Evolutionary conservation across 1,139 yeast species (phyloP).

Genomic region (Debaryomyces fabryi): DNA sequence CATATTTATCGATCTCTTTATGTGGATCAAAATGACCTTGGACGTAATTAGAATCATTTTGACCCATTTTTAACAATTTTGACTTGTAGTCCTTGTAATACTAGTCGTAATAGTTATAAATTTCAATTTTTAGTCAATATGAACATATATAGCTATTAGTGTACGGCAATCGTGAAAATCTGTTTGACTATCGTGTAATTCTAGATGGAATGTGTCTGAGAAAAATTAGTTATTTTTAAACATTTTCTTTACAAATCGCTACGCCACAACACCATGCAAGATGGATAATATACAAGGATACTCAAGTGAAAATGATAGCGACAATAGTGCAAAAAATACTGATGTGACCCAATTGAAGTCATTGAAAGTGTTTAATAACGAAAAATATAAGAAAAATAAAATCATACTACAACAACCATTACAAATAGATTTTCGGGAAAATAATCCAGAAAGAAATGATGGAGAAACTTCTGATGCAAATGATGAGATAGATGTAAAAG

Average conservation of each 20-base stretch:
- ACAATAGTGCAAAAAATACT: neutral
- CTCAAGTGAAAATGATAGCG: conserved; percentile 4
- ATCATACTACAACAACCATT: neutral
- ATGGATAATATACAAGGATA: conserved; percentile 7
- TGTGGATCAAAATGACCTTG: conserved; percentile 17
- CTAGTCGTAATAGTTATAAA: neutral
- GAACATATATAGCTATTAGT: neutral
- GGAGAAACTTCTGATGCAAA: neutral
- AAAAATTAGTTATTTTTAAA: neutral
- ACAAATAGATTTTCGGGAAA: neutral
- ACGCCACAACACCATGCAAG: conserved; percentile 1
- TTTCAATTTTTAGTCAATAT: neutral
- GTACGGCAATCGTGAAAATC: neutral
- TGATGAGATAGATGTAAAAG: neutral
- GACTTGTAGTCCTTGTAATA: neutral
- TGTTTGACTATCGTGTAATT: conserved; percentile 1
- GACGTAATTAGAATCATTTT: conserved; percentile 2
- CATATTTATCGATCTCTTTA: conserved; percentile 34
- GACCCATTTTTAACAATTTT: neutral
- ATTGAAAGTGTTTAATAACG: neutral
- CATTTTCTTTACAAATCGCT: neutral
- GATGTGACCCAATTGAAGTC: neutral
- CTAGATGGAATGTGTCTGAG: neutral
- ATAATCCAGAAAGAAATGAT: neutral
- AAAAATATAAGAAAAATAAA: neutral